phyloP scores from a whole-genome alignment of 352 stramenopile species.

The Phytophthora syringae region DNA sequence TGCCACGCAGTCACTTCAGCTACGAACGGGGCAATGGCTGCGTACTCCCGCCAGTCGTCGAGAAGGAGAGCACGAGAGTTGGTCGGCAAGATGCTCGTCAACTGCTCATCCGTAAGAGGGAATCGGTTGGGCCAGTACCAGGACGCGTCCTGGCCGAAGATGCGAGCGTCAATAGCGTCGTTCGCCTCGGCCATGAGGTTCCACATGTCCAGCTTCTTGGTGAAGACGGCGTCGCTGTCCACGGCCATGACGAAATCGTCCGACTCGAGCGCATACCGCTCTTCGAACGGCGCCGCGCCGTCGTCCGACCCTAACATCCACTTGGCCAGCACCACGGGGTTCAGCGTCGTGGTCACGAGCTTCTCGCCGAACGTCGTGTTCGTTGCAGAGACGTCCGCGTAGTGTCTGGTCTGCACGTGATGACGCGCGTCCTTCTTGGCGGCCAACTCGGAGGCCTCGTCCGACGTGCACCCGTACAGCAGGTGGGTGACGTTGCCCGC shows the following conservation, averaged over 20 bases:
- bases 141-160: slow-evolving; percentile 79
- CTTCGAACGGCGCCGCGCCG: slow-evolving; percentile 31
- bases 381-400: slow-evolving; percentile 37
- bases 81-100: slow-evolving; percentile 43
- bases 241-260: slow-evolving; percentile 83
- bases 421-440: slow-evolving; percentile 59
- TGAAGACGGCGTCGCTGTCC: slow-evolving; percentile 85
- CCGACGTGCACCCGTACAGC: slow-evolving; percentile 71
- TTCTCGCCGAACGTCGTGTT: slow-evolving; percentile 64
- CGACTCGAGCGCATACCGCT: slow-evolving; percentile 43
- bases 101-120: slow-evolving; percentile 45
- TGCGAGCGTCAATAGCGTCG: slow-evolving; percentile 62
- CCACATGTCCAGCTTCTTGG: slow-evolving; percentile 78
- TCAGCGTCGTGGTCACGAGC: slow-evolving; percentile 66
- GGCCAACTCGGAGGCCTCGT: slow-evolving; percentile 42
- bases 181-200: slow-evolving; percentile 72
- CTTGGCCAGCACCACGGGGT: slow-evolving; percentile 57
- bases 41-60: slow-evolving; percentile 76
- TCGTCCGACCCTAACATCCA: slow-evolving; percentile 52
- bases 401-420: slow-evolving; percentile 52
- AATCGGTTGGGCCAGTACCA: slow-evolving; percentile 76
- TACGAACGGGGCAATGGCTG: slow-evolving; percentile 76
- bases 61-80: slow-evolving; percentile 51
- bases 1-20: slow-evolving; percentile 60
- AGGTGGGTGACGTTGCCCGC: slow-evolving; percentile 69